Conservation (phyloP, 176 grass and related monocot genomes). For the Ampelocalamus luodianensis region DNA sequence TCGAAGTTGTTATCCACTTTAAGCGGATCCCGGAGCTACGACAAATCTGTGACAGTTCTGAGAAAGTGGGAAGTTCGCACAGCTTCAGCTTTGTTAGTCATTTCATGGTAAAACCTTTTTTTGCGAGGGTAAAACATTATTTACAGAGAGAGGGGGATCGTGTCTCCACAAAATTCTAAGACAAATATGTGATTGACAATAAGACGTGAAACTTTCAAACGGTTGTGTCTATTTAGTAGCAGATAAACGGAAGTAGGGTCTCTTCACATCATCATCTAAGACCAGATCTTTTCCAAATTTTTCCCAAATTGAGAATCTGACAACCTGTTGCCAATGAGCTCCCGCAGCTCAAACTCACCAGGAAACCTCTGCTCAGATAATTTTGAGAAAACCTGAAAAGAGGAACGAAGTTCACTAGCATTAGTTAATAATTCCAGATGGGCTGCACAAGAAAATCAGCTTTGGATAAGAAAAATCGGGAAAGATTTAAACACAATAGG, state of each 20-base stretch:
- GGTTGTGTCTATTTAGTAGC: conserved; percentile 31
- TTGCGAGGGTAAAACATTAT: conserved; percentile 20
- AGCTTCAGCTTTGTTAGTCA: conserved; percentile 9
- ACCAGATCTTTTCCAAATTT: conserved; percentile 54
- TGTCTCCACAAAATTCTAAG: background rate
- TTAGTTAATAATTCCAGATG: conserved; percentile 17
- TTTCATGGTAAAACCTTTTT: background rate
- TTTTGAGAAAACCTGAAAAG: conserved; percentile 94
- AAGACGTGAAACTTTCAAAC: background rate
- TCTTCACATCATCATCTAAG: conserved; percentile 31
- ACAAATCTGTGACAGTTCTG: background rate
- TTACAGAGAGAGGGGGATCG: conserved; percentile 17
- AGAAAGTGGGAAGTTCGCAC: background rate
- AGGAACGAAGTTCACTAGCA: conserved; percentile 22
- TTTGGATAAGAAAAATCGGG: background rate
- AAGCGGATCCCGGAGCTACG: background rate
- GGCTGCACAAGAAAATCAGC: background rate
- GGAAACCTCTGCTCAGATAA: conserved; percentile 88
- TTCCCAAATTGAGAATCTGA: conserved; percentile 54
- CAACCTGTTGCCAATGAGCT: conserved; percentile 73
- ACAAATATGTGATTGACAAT: background rate
- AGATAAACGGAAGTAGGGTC: background rate
- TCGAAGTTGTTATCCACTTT: background rate
- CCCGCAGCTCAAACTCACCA: conserved; percentile 74
- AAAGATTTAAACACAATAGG: background rate